A percentile compares a stretch with the other conserved stretches of the same genome.
Evolutionary conservation across 148 eudicot genomes (phyloP).

Genomic region (Nepenthes gracilis): DNA sequence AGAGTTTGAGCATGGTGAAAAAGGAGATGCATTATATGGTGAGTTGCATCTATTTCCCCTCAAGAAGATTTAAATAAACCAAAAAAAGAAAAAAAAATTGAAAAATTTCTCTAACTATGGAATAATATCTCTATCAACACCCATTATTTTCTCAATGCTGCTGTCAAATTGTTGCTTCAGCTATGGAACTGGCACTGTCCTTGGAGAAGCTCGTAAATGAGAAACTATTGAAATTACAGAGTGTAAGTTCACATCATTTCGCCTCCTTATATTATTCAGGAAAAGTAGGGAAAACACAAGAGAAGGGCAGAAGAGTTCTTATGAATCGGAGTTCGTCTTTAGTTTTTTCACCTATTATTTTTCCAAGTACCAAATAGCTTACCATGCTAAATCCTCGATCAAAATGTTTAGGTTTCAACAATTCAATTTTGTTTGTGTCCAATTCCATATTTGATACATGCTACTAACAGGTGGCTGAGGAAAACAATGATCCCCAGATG

Average conservation of each 20-base stretch:
- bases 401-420: background rate
- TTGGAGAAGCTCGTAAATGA: slow-evolving; percentile 77
- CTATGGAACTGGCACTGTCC: slow-evolving; percentile 79
- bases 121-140: background rate
- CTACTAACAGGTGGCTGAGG: slow-evolving; percentile 46
- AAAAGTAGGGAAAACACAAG: background rate
- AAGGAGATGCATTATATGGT: slow-evolving; percentile 88
- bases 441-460: background rate
- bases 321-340: no score
- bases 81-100: no score
- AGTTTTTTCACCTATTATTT: background rate
- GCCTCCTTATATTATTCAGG: background rate
- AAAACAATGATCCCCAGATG: slow-evolving; percentile 62
- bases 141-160: background rate
- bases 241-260: slow-evolving; percentile 19
- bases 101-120: background rate
- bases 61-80: background rate
- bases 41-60: background rate
- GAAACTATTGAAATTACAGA: slow-evolving; percentile 52
- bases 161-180: slow-evolving; percentile 25
- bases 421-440: background rate
- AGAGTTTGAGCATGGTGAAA: slow-evolving; percentile 66
- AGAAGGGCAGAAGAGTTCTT: background rate
- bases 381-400: no score
- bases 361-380: no score